Conservation (phyloP, 1,284 basidiomycete genomes). For the Cutaneotrichosporon sp. region DNA sequence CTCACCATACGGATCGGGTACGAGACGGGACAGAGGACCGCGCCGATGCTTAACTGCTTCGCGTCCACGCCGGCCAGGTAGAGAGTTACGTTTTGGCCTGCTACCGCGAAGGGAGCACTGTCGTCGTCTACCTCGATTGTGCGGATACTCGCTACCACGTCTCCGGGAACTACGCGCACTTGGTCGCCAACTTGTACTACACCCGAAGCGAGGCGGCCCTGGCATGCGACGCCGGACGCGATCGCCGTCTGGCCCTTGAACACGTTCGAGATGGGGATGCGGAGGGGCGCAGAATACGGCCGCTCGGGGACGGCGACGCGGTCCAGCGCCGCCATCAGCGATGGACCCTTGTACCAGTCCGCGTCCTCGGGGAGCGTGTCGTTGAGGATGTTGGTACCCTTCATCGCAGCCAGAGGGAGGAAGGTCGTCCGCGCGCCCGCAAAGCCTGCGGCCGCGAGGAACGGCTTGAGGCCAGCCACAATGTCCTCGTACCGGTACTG, state of each 20-base stretch:
- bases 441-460: slow-evolving; percentile 85
- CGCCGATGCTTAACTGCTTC: slow-evolving; percentile 81
- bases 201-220: slow-evolving; percentile 83
- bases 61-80: slow-evolving; percentile 82
- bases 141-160: slow-evolving; percentile 80
- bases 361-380: slow-evolving; percentile 34
- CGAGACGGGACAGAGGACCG: slow-evolving; percentile 75
- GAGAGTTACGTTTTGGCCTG: slow-evolving; percentile 83
- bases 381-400: slow-evolving; percentile 73
- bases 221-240: slow-evolving; percentile 69
- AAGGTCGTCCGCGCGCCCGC: slow-evolving; percentile 73
- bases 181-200: slow-evolving; percentile 89
- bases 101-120: slow-evolving; percentile 78
- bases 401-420: slow-evolving; percentile 85
- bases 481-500: slow-evolving; percentile 83
- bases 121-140: slow-evolving; percentile 82
- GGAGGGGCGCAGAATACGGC: slow-evolving; percentile 72
- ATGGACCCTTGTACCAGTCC: slow-evolving; percentile 82
- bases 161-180: slow-evolving; percentile 82
- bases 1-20: slow-evolving; percentile 71
- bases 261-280: slow-evolving; percentile 91
- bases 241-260: slow-evolving; percentile 81
- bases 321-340: slow-evolving; percentile 80
- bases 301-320: slow-evolving; percentile 75
- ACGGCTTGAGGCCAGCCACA: slow-evolving; percentile 68